Conservation (phyloP, 257 asterid species). For the Solanum lycopersicoides region DNA sequence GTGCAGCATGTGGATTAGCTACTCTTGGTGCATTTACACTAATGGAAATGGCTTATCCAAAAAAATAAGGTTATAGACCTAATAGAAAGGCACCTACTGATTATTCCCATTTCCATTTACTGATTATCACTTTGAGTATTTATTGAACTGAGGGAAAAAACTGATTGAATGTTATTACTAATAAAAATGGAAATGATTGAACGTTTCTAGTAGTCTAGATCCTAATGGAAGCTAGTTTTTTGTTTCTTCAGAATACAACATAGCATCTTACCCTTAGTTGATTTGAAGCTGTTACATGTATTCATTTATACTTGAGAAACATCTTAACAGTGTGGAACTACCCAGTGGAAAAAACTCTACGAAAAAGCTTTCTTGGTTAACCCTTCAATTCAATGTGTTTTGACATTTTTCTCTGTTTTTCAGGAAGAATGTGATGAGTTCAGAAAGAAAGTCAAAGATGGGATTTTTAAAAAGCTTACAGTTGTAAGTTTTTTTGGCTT, state of each 20-base stretch:
- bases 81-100: too few relatives aligned
- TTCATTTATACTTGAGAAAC: not conserved
- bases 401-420: not conserved
- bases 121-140: not conserved
- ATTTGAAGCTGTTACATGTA: not conserved
- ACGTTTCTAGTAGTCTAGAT: not conserved
- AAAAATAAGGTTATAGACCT: not conserved
- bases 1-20: not conserved
- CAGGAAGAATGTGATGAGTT: slow-evolving; percentile 73
- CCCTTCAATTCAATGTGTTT: not conserved
- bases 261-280: not conserved
- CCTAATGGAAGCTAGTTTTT: not conserved
- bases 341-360: not conserved
- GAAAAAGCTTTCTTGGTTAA: not conserved
- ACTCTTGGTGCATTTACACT: not conserved
- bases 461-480: slow-evolving; percentile 56
- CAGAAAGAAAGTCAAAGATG: slow-evolving; percentile 37
- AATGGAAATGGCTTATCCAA: not conserved
- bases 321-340: not conserved
- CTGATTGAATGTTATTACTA: not conserved
- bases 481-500: slow-evolving; percentile 37
- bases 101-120: too few relatives aligned
- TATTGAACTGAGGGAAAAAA: not conserved
- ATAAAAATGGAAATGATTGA: not conserved
- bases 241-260: not conserved